phyloP scores from a whole-genome alignment of 768 basidiomycete species.

The Tulasnella sp. region DNA sequence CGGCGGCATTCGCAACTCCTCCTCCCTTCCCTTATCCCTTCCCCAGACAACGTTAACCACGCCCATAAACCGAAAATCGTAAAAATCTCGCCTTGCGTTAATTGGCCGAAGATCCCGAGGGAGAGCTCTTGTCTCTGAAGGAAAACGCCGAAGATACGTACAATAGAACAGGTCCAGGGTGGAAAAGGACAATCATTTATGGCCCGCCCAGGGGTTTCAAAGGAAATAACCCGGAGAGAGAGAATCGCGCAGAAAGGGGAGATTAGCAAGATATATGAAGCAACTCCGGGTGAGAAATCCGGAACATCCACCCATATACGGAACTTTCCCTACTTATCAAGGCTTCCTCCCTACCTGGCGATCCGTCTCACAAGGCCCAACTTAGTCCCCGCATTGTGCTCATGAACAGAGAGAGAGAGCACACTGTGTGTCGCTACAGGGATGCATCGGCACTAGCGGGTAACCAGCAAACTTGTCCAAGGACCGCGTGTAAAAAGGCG shows the following conservation, averaged over 20 bases:
- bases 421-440: not conserved
- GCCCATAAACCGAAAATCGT: not conserved
- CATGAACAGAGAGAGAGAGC: not conserved
- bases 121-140: not conserved
- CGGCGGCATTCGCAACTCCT: no score
- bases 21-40: no score
- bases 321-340: not conserved
- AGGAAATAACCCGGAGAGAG: slow-evolving; percentile 9
- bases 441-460: not conserved
- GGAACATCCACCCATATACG: not conserved
- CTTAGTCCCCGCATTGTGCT: slow-evolving; percentile 5
- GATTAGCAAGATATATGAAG: not conserved
- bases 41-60: not conserved
- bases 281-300: not conserved
- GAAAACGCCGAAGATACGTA: not conserved
- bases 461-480: not conserved
- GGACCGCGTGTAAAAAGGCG: not conserved
- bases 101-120: not conserved
- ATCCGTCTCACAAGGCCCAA: not conserved
- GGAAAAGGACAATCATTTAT: no score
- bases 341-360: not conserved
- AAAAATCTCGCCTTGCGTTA: not conserved
- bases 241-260: not conserved
- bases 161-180: not conserved
- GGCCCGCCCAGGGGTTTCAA: not conserved